phyloP scores from a whole-genome alignment of 768 basidiomycete genomes.

The Floccularia luteovirens region DNA sequence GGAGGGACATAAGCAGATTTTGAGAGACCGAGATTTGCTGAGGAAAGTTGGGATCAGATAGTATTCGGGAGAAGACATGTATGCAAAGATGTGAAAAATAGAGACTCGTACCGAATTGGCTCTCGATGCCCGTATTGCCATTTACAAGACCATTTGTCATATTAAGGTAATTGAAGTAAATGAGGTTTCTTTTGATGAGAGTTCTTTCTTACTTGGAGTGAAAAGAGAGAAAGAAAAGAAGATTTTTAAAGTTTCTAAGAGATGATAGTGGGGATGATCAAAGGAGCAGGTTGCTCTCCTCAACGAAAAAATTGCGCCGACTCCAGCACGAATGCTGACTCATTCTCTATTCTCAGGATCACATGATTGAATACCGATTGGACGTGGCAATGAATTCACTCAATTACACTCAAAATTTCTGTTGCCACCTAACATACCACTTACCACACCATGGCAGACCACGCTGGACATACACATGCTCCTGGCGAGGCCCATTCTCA shows the following conservation, averaged over 20 bases:
- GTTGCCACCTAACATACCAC: background rate
- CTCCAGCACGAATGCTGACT: background rate
- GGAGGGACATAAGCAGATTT: constrained; percentile 87
- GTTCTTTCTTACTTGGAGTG: constrained; percentile 3
- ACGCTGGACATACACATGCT: constrained; percentile 55
- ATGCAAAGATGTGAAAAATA: no score
- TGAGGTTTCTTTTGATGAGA: constrained; percentile 13
- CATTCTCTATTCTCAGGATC: constrained; percentile 12
- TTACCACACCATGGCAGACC: constrained; percentile 42
- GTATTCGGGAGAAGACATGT: constrained; percentile 5
- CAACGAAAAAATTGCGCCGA: constrained; percentile 14
- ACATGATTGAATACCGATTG: constrained; percentile 3
- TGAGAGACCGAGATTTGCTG: constrained; percentile 73
- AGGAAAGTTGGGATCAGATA: constrained; percentile 5
- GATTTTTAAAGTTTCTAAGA: constrained; percentile 4
- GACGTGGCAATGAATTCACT: background rate
- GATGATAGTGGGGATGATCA: constrained; percentile 23
- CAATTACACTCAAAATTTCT: background rate
- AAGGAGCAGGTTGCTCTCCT: constrained; percentile 14
- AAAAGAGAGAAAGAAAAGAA: constrained; percentile 7
- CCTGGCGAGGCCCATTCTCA: constrained; percentile 50
- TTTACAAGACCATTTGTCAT: constrained; percentile 94
- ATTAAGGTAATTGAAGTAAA: constrained; percentile 29
- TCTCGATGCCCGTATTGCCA: constrained; percentile 63
- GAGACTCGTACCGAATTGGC: constrained; percentile 55